A percentile compares a stretch with the other conserved stretches of the same genome.
These are phyloP conservation scores for Auriscalpium vulgare DNA, from an alignment of 768 basidiomycete genomes.

Conservation along the genomic window DNA sequence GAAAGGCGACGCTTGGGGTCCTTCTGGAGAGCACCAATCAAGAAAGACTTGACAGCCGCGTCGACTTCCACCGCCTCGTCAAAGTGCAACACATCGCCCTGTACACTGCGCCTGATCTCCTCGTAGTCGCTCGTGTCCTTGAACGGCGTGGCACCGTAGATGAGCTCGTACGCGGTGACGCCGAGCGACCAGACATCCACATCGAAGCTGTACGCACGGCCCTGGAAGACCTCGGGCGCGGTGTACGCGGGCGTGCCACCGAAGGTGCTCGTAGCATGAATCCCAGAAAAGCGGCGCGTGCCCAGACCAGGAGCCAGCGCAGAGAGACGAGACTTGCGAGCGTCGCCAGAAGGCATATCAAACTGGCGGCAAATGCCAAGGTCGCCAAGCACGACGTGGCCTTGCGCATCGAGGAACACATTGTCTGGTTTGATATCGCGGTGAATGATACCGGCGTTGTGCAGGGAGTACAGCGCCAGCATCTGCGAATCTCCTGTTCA, in stretches of 20 bases:
- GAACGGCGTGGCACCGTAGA: too few species aligned
- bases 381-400: neutral
- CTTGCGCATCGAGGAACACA: neutral
- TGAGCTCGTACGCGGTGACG: neutral
- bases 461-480: slow-evolving; percentile 2
- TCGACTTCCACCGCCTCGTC: too few species aligned
- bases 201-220: neutral
- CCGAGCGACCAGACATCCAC: neutral
- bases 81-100: too few species aligned
- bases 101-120: too few species aligned
- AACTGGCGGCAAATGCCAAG: neutral
- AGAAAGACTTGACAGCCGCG: too few species aligned
- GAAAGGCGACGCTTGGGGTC: too few species aligned
- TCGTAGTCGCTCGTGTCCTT: too few species aligned
- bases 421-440: slow-evolving; percentile 7
- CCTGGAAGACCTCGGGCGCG: neutral
- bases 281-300: neutral
- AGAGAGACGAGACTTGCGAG: neutral
- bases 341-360: neutral
- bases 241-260: neutral
- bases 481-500: neutral
- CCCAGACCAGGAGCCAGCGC: neutral
- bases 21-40: too few species aligned
- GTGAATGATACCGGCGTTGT: neutral
- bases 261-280: neutral